phyloP scores from a whole-genome alignment of 2,329 filamentous ascomycete genomes.

The Calonectria pteridis region DNA sequence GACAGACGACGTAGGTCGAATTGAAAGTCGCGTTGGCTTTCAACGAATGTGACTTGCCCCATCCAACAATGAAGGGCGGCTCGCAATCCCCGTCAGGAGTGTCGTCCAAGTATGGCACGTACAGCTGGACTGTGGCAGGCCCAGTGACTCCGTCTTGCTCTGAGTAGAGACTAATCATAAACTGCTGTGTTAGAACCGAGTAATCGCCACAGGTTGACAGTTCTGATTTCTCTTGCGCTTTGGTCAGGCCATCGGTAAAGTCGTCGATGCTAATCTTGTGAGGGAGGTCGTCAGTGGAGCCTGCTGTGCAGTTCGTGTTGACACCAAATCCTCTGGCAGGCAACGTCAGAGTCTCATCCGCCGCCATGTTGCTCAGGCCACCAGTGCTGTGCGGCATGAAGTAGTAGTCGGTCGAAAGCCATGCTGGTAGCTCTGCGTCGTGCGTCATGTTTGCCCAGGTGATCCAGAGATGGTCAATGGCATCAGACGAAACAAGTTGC shows the following conservation, averaged over 20 bases:
- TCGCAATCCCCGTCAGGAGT: neutral
- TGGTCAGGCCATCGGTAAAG: neutral
- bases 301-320: neutral
- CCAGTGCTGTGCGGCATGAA: neutral
- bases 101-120: rapidly evolving
- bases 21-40: neutral
- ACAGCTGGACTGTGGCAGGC: neutral
- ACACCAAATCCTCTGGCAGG: neutral
- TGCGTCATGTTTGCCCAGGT: neutral
- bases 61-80: neutral
- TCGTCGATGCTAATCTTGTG: neutral
- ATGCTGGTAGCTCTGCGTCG: neutral
- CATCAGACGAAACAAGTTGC: neutral
- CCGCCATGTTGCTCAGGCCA: neutral
- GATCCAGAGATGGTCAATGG: neutral
- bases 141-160: neutral
- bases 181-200: neutral
- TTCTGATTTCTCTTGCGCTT: neutral
- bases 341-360: neutral
- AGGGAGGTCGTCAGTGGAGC: neutral
- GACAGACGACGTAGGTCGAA: neutral
- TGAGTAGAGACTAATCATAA: neutral
- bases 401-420: neutral
- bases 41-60: neutral
- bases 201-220: neutral